These are phyloP conservation scores for Cynara cardunculus DNA, from an alignment of 129 eudicot genomes.

Conservation along the genomic window DNA sequence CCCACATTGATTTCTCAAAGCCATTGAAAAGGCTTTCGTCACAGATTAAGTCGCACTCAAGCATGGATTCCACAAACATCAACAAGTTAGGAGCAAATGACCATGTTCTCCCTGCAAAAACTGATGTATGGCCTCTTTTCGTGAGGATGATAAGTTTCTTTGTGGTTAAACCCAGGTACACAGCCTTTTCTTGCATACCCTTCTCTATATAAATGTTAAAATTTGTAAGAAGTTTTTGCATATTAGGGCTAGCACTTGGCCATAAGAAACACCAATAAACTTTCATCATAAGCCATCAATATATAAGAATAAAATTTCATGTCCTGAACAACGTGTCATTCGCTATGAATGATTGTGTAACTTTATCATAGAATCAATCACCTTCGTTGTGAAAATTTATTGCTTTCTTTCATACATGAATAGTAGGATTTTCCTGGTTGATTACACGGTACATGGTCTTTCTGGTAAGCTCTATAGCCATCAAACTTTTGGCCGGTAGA, in stretches of 20 bases:
- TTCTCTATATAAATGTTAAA: neutral
- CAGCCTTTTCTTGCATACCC: neutral
- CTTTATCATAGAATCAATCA: neutral
- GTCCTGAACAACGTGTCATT: neutral
- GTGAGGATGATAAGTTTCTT: slow-evolving; percentile 83
- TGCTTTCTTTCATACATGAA: neutral
- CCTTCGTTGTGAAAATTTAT: neutral
- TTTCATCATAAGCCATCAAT: neutral
- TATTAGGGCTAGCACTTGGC: neutral
- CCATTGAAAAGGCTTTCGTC: slow-evolving; percentile 54
- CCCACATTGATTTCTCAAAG: slow-evolving; percentile 53
- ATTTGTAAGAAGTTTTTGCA: neutral
- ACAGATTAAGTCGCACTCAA: slow-evolving; percentile 29
- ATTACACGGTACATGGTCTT: neutral
- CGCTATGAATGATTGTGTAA: neutral
- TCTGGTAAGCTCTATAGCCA: slow-evolving; percentile 4
- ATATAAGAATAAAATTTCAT: neutral
- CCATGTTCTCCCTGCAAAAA: slow-evolving; percentile 18
- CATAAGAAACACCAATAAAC: neutral
- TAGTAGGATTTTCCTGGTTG: slow-evolving; percentile 11
- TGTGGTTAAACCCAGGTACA: slow-evolving; percentile 62
- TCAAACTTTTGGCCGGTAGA: neutral
- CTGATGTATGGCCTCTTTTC: slow-evolving; percentile 71
- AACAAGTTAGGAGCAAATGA: slow-evolving; percentile 35
- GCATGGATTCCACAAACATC: slow-evolving; percentile 33